Conservation (phyloP, 805 yeast species). For the Metschnikowia dekortorum region DNA sequence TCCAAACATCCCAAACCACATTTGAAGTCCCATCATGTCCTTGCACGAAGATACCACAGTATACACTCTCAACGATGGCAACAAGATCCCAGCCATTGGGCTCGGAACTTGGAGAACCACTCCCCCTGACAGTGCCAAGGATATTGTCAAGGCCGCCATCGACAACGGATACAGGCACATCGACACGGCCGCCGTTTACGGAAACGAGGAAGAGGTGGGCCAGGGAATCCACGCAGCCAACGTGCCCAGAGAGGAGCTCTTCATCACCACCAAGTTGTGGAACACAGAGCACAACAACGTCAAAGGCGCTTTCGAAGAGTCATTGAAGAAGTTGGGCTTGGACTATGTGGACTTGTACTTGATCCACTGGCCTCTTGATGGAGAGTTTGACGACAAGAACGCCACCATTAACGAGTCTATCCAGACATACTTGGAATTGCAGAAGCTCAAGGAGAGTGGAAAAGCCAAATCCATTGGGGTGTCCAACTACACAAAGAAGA, state of each 20-base stretch:
- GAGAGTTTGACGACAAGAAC: constrained; percentile 23
- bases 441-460: constrained; percentile 52
- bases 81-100: constrained; percentile 15
- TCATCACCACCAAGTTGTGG: constrained; percentile 71
- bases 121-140: constrained; percentile 45
- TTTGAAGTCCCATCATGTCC: constrained; percentile 3
- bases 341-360: constrained; percentile 70
- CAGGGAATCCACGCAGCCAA: constrained; percentile 13
- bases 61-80: constrained; percentile 12
- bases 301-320: constrained; percentile 50
- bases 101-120: constrained; percentile 56
- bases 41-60: constrained; percentile 10
- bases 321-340: constrained; percentile 54
- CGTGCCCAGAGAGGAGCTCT: constrained; percentile 55
- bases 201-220: constrained; percentile 16
- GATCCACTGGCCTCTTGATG: constrained; percentile 54
- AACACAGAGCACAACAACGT: constrained; percentile 52
- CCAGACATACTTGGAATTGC: constrained; percentile 36
- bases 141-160: constrained; percentile 57
- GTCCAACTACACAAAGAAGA: constrained; percentile 35
- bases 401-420: constrained; percentile 23
- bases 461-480: constrained; percentile 55
- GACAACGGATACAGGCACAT: constrained; percentile 25
- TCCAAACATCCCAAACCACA: no score
- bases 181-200: constrained; percentile 15